These are phyloP conservation scores for Ophiostoma himal-ulmi DNA, from an alignment of 2,329 filamentous ascomycete species.

Conservation along the genomic window DNA sequence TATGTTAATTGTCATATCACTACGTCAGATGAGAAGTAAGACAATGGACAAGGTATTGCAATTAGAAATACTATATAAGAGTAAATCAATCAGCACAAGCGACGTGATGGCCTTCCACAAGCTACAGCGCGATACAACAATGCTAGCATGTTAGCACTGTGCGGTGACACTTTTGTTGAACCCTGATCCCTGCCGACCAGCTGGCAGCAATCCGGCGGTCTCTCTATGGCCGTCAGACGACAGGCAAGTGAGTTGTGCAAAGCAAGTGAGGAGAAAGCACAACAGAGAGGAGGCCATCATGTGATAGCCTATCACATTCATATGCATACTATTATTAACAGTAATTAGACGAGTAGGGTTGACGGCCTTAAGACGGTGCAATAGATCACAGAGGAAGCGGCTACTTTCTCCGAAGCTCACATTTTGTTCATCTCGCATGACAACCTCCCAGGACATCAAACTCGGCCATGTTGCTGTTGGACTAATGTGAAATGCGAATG, in stretches of 20 bases:
- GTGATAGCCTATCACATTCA: background rate
- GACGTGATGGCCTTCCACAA: background rate
- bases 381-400: background rate
- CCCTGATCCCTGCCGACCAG: slow-evolving; percentile 7
- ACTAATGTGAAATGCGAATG: too few species aligned
- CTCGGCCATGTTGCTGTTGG: background rate
- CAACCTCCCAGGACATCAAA: background rate
- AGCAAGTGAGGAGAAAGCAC: background rate
- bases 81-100: background rate
- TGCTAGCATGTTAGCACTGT: background rate
- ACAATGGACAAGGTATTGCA: background rate
- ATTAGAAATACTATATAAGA: background rate
- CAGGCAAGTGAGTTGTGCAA: background rate
- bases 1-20: background rate
- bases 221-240: background rate
- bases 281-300: background rate
- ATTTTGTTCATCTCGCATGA: background rate
- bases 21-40: background rate
- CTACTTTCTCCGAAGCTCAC: background rate
- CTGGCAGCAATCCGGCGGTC: background rate
- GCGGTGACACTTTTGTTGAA: background rate
- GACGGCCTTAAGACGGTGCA: too few species aligned
- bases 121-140: background rate
- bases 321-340: too few species aligned
- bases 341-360: background rate